Conservation (phyloP, 371 early-diverging fungal genomes). For the Rhizopus delemar region DNA sequence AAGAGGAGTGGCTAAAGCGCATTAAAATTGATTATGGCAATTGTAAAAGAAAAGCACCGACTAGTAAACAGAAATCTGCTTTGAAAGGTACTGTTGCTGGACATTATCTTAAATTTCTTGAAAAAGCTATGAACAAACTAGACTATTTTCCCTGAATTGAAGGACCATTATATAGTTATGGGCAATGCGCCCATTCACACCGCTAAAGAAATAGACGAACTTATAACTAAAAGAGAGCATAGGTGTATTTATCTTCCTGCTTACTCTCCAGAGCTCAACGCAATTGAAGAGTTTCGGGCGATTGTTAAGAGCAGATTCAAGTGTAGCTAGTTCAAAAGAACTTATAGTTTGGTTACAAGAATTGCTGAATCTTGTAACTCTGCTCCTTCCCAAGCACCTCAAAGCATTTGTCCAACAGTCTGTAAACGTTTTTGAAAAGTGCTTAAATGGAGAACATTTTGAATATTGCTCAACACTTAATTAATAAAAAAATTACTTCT, state of each 20-base stretch:
- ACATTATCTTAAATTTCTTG: conserved; percentile 8
- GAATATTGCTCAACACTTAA: no score
- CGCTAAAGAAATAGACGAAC: conserved; percentile 1
- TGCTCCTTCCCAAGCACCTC: no score
- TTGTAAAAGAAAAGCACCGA: no score
- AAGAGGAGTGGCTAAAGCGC: no score
- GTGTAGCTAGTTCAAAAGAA: background rate
- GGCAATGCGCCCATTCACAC: conserved; percentile 18
- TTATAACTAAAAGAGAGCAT: conserved; percentile 8
- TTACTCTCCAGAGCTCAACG: conserved; percentile 12
- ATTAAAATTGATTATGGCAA: no score
- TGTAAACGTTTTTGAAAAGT: no score
- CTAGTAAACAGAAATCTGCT: no score
- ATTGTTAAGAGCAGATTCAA: conserved; percentile 4
- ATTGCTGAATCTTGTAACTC: no score
- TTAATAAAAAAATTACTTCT: no score
- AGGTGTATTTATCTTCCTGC: conserved; percentile 16
- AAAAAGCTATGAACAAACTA: conserved; percentile 13
- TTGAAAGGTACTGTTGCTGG: background rate
- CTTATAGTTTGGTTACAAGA: no score
- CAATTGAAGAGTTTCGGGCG: conserved; percentile 9
- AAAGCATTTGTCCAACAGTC: no score
- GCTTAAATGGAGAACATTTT: background rate
- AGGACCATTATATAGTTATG: conserved; percentile 20
- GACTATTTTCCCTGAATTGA: conserved; percentile 10